These are phyloP conservation scores for Phytophthora capsici DNA, from an alignment of 352 stramenopile genomes.

Conservation along the genomic window DNA sequence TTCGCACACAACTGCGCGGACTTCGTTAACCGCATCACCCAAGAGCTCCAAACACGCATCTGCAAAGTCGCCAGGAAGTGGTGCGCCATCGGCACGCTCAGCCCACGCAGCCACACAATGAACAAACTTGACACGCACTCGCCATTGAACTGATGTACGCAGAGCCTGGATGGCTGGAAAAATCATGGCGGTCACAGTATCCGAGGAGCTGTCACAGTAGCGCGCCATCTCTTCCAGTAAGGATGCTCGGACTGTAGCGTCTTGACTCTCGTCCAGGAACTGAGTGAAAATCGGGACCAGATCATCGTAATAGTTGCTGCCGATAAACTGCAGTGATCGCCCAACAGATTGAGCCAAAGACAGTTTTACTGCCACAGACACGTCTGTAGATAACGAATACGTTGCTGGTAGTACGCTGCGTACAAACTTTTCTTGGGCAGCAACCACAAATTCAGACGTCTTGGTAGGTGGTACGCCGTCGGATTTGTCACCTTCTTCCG, in stretches of 20 bases:
- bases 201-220: constrained; percentile 72
- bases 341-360: constrained; percentile 79
- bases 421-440: constrained; percentile 82
- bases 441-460: constrained; percentile 48
- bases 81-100: constrained; percentile 62
- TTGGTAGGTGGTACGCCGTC: constrained; percentile 5
- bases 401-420: constrained; percentile 79
- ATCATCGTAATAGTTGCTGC: constrained; percentile 76
- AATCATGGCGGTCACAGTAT: constrained; percentile 73
- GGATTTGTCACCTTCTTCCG: constrained; percentile 11
- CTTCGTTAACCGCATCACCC: constrained; percentile 72
- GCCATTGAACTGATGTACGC: constrained; percentile 74
- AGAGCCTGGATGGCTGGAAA: constrained; percentile 75
- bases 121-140: constrained; percentile 86
- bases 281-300: constrained; percentile 86
- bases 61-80: constrained; percentile 72
- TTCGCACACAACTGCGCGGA: constrained; percentile 66
- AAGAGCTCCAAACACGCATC: constrained; percentile 76
- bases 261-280: constrained; percentile 82
- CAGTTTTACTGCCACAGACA: constrained; percentile 79
- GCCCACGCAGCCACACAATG: constrained; percentile 86
- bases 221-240: constrained; percentile 85
- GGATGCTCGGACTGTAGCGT: constrained; percentile 76
- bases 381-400: constrained; percentile 77
- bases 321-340: constrained; percentile 73